A percentile compares a stretch with the other conserved stretches of the same genome.
These are phyloP conservation scores for cucumber (Cucumis sativus) DNA, from an alignment of 306 rosid genomes.

Conservation along the genomic window DNA sequence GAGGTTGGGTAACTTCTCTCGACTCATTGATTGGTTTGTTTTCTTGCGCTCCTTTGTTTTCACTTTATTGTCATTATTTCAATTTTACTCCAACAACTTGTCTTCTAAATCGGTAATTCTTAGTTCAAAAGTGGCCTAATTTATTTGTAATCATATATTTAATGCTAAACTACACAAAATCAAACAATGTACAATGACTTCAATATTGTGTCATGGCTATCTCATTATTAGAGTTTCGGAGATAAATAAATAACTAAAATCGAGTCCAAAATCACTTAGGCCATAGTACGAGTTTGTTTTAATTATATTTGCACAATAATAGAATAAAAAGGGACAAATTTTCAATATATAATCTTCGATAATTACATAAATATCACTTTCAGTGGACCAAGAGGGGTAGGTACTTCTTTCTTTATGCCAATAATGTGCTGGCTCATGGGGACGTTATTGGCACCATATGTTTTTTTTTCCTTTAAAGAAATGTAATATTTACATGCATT, in stretches of 20 bases:
- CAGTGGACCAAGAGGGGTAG: background rate
- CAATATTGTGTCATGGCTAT: background rate
- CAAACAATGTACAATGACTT: too few species aligned
- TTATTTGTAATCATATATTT: too few species aligned
- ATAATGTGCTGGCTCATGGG: background rate
- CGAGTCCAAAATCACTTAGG: background rate
- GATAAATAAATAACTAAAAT: background rate
- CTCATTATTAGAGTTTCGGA: background rate
- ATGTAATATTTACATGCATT: too few species aligned
- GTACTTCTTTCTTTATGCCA: background rate
- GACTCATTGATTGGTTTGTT: too few species aligned
- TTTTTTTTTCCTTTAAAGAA: too few species aligned
- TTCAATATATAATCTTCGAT: background rate
- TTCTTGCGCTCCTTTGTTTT: too few species aligned
- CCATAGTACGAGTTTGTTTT: background rate
- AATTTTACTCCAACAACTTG: too few species aligned
- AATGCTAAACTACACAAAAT: too few species aligned
- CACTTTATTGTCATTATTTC: too few species aligned
- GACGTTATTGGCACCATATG: background rate
- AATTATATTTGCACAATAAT: background rate
- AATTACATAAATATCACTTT: background rate
- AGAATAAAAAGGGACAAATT: background rate
- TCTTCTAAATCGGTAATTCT: too few species aligned
- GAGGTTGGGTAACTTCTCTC: too few species aligned
- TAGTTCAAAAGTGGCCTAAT: too few species aligned